phyloP scores from a whole-genome alignment of 2,329 filamentous ascomycete species.

The Monilinia aucupariae region DNA sequence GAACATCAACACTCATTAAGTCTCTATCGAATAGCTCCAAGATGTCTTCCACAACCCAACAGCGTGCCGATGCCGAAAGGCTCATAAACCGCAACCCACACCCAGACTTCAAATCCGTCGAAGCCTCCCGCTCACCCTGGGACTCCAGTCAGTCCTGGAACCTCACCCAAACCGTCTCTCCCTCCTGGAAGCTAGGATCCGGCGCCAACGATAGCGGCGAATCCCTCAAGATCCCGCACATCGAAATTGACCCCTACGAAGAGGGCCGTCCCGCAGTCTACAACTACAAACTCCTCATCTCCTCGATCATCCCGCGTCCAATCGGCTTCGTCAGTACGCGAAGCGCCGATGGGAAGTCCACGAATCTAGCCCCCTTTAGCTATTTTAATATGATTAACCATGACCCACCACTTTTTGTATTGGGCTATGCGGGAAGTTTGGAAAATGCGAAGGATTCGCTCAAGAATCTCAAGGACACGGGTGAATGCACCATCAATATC shows the following conservation, averaged over 20 bases:
- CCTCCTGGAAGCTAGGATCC: constrained; percentile 59
- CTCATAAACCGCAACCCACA: constrained; percentile 57
- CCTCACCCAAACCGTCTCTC: constrained; percentile 58
- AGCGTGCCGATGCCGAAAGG: constrained; percentile 31
- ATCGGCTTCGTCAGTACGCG: constrained; percentile 60
- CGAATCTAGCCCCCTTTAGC: constrained; percentile 81
- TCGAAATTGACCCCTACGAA: constrained; percentile 76
- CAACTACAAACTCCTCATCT: constrained; percentile 94
- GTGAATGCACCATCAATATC: constrained; percentile 82
- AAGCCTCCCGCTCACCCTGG: constrained; percentile 60
- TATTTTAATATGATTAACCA: constrained; percentile 81
- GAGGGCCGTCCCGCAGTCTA: constrained; percentile 58
- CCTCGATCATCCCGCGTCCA: constrained; percentile 73
- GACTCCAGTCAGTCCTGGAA: constrained; percentile 44
- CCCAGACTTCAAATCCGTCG: constrained; percentile 68
- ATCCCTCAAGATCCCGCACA: constrained; percentile 51
- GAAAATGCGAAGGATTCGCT: constrained; percentile 69
- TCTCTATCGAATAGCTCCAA: constrained; percentile 15
- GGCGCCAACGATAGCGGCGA: constrained; percentile 53
- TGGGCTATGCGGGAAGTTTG: constrained; percentile 45
- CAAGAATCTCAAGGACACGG: constrained; percentile 62
- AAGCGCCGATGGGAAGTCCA: constrained; percentile 53
- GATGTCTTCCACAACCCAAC: constrained; percentile 19
- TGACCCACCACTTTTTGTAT: constrained; percentile 78
- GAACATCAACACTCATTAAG: background rate